These are phyloP conservation scores for Colletotrichum orchidophilum DNA, from an alignment of 2,329 filamentous ascomycete species.

Conservation along the genomic window DNA sequence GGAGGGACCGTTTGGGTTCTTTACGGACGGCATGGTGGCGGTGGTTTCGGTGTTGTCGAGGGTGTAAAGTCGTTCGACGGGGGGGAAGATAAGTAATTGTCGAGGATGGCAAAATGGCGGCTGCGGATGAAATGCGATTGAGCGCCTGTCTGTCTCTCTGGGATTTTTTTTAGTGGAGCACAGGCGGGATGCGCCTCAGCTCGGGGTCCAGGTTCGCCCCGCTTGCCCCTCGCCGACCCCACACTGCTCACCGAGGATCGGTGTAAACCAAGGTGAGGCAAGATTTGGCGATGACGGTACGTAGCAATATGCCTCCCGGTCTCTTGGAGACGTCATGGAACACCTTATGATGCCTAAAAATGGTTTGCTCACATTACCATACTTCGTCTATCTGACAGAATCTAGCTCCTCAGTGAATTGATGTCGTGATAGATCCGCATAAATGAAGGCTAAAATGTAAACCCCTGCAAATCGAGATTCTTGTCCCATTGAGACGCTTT, in stretches of 20 bases:
- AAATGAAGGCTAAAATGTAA: background rate
- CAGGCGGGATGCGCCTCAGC: slow-evolving; percentile 18
- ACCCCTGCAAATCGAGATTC: slow-evolving; percentile 11
- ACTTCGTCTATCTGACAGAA: background rate
- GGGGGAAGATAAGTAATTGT: background rate
- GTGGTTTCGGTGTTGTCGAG: background rate
- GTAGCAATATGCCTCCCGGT: too few relatives aligned
- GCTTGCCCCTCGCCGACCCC: background rate
- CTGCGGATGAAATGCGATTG: background rate
- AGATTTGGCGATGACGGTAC: background rate
- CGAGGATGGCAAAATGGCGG: background rate
- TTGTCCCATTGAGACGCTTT: slow-evolving; percentile 16
- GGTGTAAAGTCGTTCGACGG: background rate
- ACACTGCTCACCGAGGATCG: background rate
- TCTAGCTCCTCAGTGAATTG: background rate
- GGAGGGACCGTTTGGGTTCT: slow-evolving; percentile 66
- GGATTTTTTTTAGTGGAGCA: slow-evolving; percentile 29
- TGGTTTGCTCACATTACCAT: background rate
- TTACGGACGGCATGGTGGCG: slow-evolving; percentile 61
- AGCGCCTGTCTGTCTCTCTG: slow-evolving; percentile 3
- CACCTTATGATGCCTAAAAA: background rate
- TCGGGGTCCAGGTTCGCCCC: slow-evolving; percentile 10
- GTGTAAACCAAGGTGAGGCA: background rate
- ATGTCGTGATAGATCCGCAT: background rate
- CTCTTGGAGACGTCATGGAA: background rate